Evolutionary conservation across 2,329 filamentous ascomycete genomes (phyloP).

Genomic region (Aspergillus thermomutatus): DNA sequence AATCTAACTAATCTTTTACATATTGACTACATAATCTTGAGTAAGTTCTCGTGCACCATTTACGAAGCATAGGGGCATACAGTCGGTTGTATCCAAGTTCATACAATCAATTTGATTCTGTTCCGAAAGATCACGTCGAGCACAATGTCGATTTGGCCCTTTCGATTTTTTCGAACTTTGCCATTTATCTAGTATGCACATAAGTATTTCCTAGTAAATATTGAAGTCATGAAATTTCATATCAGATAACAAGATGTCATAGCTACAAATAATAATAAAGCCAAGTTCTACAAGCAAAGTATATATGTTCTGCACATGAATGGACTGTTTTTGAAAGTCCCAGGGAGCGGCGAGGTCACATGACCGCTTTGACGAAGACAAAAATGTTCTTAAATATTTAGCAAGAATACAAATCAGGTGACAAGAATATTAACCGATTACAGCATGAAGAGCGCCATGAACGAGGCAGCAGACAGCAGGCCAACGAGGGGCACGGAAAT

Average conservation of each 20-base stretch:
- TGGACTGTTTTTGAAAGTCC: neutral
- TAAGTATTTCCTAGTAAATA: neutral
- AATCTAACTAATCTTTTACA: neutral
- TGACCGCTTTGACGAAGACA: neutral
- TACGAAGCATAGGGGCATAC: no score
- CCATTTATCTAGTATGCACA: no score
- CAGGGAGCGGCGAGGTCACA: neutral
- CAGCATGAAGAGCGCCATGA: slow-evolving; percentile 26
- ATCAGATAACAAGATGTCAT: neutral
- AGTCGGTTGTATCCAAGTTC: neutral
- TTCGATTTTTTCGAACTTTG: no score
- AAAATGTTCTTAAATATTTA: neutral
- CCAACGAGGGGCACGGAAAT: slow-evolving; percentile 21
- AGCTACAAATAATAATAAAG: neutral
- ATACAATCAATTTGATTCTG: neutral
- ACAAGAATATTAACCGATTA: slow-evolving; percentile 11
- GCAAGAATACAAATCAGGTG: neutral
- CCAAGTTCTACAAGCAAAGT: neutral
- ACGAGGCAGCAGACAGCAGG: slow-evolving; percentile 24
- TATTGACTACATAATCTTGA: no score
- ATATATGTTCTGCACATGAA: neutral
- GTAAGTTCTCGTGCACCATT: neutral
- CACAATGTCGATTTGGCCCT: neutral
- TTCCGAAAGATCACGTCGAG: no score
- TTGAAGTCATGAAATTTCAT: neutral